Conservation (phyloP, 805 yeast species). For the Tetrapisispora fleetii region DNA sequence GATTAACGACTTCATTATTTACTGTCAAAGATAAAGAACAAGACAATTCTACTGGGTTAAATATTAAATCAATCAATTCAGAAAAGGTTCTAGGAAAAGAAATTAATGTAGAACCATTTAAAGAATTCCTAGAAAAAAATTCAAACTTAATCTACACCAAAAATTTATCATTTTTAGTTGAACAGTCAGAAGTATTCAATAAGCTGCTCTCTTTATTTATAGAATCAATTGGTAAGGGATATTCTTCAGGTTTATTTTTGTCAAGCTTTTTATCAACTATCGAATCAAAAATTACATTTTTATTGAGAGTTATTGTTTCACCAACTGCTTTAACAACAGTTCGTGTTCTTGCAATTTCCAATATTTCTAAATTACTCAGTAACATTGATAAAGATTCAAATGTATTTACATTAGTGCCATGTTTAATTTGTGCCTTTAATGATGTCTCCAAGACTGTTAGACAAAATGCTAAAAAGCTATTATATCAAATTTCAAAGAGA, state of each 20-base stretch:
- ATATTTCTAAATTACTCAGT: slow-evolving; percentile 29
- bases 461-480: slow-evolving; percentile 31
- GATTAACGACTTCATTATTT: slow-evolving; percentile 53
- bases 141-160: slow-evolving; percentile 22
- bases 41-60: slow-evolving; percentile 15
- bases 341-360: slow-evolving; percentile 40
- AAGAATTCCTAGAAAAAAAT: slow-evolving; percentile 25
- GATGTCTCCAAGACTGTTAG: slow-evolving; percentile 46
- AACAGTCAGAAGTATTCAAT: slow-evolving; percentile 33
- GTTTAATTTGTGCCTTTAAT: slow-evolving; percentile 42
- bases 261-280: slow-evolving; percentile 30
- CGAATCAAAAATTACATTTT: slow-evolving; percentile 45
- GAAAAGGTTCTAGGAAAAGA: slow-evolving; percentile 21
- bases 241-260: slow-evolving; percentile 27
- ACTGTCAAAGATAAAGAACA: slow-evolving; percentile 1
- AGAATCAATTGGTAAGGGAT: slow-evolving; percentile 33
- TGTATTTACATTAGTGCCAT: slow-evolving; percentile 49
- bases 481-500: slow-evolving; percentile 32
- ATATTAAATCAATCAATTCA: slow-evolving; percentile 22
- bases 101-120: slow-evolving; percentile 18
- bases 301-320: slow-evolving; percentile 47
- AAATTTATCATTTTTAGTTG: slow-evolving; percentile 27
- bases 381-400: slow-evolving; percentile 31
- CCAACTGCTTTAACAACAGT: slow-evolving; percentile 49
- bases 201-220: slow-evolving; percentile 35